Conservation (phyloP, 2,329 filamentous ascomycete species). For the Monilinia aucupariae region DNA sequence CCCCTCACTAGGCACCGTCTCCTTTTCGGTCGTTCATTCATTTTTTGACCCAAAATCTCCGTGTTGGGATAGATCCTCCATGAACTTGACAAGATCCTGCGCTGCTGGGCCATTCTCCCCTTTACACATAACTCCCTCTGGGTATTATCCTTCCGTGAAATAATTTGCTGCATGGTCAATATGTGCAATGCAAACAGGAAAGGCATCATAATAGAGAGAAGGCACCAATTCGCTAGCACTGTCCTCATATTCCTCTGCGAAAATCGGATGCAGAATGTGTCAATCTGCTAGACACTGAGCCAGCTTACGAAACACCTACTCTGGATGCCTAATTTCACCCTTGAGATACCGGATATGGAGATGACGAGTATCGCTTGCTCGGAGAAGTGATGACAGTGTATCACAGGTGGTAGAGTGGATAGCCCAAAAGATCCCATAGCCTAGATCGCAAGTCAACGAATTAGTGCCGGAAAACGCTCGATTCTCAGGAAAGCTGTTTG, state of each 20-base stretch:
- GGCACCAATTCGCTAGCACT: conserved; percentile 22
- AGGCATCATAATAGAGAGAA: conserved; percentile 40
- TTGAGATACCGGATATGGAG: conserved; percentile 33
- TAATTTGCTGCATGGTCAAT: conserved; percentile 40
- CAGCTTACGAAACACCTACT: conserved; percentile 27
- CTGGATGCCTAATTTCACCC: conserved; percentile 31
- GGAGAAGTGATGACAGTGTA: conserved; percentile 6
- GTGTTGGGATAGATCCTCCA: conserved; percentile 8
- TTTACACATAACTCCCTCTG: conserved; percentile 34
- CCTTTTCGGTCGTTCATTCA: conserved; percentile 13
- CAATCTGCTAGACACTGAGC: conserved; percentile 31
- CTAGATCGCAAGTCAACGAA: conserved; percentile 19
- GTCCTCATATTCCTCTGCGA: conserved; percentile 26
- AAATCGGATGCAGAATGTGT: conserved; percentile 28
- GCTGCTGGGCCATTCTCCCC: conserved; percentile 38
- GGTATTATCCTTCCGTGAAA: conserved; percentile 39
- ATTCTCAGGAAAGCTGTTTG: conserved; percentile 24
- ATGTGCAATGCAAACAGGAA: conserved; percentile 39
- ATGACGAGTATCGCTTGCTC: conserved; percentile 33
- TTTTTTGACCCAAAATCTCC: conserved; percentile 13
- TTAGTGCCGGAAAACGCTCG: conserved; percentile 22
- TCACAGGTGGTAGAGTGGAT: conserved; percentile 22
- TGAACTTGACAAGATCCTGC: conserved; percentile 20
- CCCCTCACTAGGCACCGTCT: conserved; percentile 11
- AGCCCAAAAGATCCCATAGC: conserved; percentile 15